Base-by-base conservation (phyloP, 202 grass and related monocot species). In the Carex sylvatica region DNA sequence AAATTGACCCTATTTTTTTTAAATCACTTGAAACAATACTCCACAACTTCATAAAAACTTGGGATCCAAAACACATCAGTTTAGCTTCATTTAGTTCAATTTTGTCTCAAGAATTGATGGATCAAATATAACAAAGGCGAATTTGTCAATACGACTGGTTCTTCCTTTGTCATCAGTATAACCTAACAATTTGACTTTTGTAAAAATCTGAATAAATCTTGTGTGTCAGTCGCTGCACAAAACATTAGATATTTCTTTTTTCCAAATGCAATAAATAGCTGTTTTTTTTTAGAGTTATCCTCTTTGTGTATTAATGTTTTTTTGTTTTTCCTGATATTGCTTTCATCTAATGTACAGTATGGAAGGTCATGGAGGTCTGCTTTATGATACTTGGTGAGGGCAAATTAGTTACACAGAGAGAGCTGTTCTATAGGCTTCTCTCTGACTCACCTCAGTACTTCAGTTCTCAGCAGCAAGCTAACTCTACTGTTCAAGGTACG, bases 291-390 rank as follows among this genome's bases (percentile, higher is more conserved):
- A 49, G 40, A 30, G 4, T 30, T 28, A 74, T 42, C 60, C 13
- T 14, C 51, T 30, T 74, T 62, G 30, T 47, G 9, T 61, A n/a
- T 47, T 31, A 64, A 65, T 14, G 30, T 83, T 83, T 42, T 16
- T 33, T 5, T 63, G 14, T 65, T 77, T 9, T 64, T 26, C 65
- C 9, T 68, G n/a, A 19, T 52, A 26, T 62, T 63, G 20, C 42
- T 9, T 61, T 22, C 24, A 75, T 76, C 16, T 54, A 26, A 26
- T 51, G 36, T 73, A 80, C 24, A 97, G 95, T 98, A 56, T 98
- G 95, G 95, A 94, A 95, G 81, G 87, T 98, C 38, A 93, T 98
- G 92, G 88, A 91, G 82, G 83, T 91, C 76, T 98, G 89, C 70
- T 98, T 91, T 83, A 82, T 88, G 84, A 90, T 98, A 71, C 82